Base-by-base conservation (phyloP, 176 grass and related monocot species). In the Lolium rigidum region DNA sequence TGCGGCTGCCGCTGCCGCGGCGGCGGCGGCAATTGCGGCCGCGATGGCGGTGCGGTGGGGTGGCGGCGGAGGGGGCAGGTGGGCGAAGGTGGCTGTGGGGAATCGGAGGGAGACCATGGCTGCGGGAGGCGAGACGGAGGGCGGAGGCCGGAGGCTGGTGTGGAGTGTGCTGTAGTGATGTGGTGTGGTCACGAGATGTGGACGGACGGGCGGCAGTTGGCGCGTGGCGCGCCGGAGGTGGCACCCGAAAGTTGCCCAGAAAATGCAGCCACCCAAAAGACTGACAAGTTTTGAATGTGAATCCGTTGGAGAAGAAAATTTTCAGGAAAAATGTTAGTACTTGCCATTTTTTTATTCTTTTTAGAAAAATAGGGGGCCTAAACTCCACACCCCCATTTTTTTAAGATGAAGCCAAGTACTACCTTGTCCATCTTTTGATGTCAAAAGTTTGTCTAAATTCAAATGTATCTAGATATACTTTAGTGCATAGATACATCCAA, bases 81-180 rank as follows among this genome's bases (percentile, higher is more conserved):
- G 89, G 7, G 82, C 69, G 44, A 76, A 80, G 51, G 79, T 51
- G 26, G 82, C 70, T 52, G 75, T 64, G 51, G 86, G 51, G 77
- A 88, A 85, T 54, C 82, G 83, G 61, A 83, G 88, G 50, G 92
- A 86, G 17, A 91, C 82, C 88, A 87, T 89, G 82, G 87, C 79
- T 56, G n/a, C 24, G 15, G 49, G 50, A 58, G 78, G 31, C 31
- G 31, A 35, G 31, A 2, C 3, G 43, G 39, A 72, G 39, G 22
- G n/a, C n/a, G n/a, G n/a, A n/a, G n/a, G 79, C 79, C 25, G 49
- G 80, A 88, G 64, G 28, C 14, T 6, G 84, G 87, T 25, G 55
- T 37, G 39, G 14, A 22, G 76, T 9, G 64, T 15, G 39, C 4
- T 48, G 55, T 7, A 20, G 71, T 43, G 65, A 46, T 6, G 58